Base-by-base conservation (phyloP, 2,329 filamentous ascomycete genomes). In the Pseudogymnoascus sp. region DNA sequence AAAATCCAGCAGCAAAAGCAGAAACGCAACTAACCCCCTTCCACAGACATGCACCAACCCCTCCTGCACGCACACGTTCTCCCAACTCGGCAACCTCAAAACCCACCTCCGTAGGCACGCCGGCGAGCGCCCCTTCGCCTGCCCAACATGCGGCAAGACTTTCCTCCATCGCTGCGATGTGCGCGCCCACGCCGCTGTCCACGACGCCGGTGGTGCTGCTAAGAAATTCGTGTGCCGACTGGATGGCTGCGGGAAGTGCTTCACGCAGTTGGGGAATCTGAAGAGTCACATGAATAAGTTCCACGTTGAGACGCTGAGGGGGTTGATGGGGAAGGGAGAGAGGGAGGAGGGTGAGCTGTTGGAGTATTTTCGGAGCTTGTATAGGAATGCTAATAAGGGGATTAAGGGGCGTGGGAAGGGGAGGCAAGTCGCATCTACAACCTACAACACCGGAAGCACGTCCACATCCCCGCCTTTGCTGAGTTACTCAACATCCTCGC, bases 321-420 rank as follows among this genome's bases (percentile, higher is more conserved):
- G 18, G 10, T 80, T 96, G 23, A 91, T 88, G 4, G 4, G 50
- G 21, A 21, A 21, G 21, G 4, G 4, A 25, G 59, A n/a, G 28
- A 16, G 10, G 16, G 14, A 16, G 12, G 91, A 97, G 70, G 87
- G 84, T 66, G 88, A 91, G 65, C 80, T 97, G 60, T 91, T 89
- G 79, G 84, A 89, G 69, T 96, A 96, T 77, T 95, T 97, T 73
- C 84, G 87, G 3, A 82, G 82, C 0, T 81, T 96, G 16, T 97
- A 96, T 82, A 96, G 96, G 80, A 96, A 97, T 78, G 93, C 89
- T 77, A 97, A 97, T 83, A 96, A 96, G 76, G 95, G 95, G 1
- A 97, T 97, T 80, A 97, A 97, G 77, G 95, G 95, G 10, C 87
- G 95, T 53, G 95, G 95, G 50, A 95, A 93, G 73, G 90, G 93